A percentile compares a stretch with the other conserved stretches of the same genome.
Conservation (phyloP, 495 filamentous ascomycete species). For the Penicillium waksmanii region DNA sequence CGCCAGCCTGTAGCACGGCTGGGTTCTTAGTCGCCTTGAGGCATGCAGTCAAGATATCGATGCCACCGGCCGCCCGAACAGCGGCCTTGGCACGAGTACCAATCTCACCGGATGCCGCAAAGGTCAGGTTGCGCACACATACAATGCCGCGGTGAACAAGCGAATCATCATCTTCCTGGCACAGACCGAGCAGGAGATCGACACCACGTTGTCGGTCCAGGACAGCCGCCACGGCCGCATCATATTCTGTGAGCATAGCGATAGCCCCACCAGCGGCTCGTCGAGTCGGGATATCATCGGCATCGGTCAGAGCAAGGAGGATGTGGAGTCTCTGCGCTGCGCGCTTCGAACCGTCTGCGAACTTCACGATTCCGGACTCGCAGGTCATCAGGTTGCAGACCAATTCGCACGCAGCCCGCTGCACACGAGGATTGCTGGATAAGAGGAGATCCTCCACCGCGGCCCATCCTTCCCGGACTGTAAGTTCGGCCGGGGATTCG, state of each 20-base stretch:
- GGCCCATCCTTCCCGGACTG: conserved; percentile 71
- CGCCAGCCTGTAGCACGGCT: conserved; percentile 65
- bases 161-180: conserved; percentile 74
- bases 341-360: conserved; percentile 68
- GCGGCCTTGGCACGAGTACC: conserved; percentile 43
- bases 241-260: conserved; percentile 79
- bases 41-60: conserved; percentile 64
- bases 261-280: conserved; percentile 86
- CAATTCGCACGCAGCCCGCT: conserved; percentile 83
- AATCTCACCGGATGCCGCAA: conserved; percentile 45
- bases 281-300: conserved; percentile 77
- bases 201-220: conserved; percentile 70
- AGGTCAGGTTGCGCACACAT: conserved; percentile 60
- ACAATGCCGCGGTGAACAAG: conserved; percentile 79
- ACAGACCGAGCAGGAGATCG: conserved; percentile 71
- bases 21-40: conserved; percentile 65
- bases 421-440: conserved; percentile 72
- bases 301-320: conserved; percentile 82
- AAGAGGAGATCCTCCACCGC: conserved; percentile 83
- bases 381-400: conserved; percentile 89
- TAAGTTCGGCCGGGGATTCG: conserved; percentile 65
- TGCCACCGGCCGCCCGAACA: conserved; percentile 50
- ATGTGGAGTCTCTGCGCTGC: conserved; percentile 77
- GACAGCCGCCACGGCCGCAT: conserved; percentile 69
- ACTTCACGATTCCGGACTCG: conserved; percentile 72